A percentile compares a stretch with the other conserved stretches of the same genome.
phyloP scores from a whole-genome alignment of 345 rosid species.

The Euclidium syriacum region DNA sequence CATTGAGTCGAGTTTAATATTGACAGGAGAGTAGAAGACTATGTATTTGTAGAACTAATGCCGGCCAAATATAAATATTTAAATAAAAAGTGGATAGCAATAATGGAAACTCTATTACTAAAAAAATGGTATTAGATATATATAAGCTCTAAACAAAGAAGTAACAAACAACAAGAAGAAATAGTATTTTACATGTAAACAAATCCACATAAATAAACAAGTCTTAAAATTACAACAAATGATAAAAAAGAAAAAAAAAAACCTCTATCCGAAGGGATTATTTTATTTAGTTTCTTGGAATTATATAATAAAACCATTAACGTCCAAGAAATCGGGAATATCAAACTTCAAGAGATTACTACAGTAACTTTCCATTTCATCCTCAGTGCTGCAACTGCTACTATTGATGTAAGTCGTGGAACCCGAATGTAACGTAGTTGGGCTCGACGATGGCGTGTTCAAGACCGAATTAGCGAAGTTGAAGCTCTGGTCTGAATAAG shows the following conservation, averaged over 20 bases:
- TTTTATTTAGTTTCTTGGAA: background rate
- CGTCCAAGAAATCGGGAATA: constrained; percentile 54
- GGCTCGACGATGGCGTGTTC: constrained; percentile 62
- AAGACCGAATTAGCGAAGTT: constrained; percentile 45
- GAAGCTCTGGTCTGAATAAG: constrained; percentile 33
- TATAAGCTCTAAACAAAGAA: background rate
- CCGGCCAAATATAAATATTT: constrained; percentile 17
- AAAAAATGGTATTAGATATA: background rate
- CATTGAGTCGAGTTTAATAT: constrained; percentile 11
- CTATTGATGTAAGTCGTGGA: constrained; percentile 46
- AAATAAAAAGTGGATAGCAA: constrained; percentile 22
- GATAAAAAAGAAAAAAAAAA: background rate
- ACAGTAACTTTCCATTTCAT: constrained; percentile 74
- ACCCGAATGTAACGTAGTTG: constrained; percentile 54
- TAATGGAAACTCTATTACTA: constrained; percentile 20
- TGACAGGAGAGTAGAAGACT: background rate
- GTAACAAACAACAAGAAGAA: background rate
- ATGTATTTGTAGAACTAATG: constrained; percentile 15
- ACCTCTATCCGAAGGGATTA: background rate
- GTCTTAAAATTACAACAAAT: background rate
- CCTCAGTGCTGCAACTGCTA: constrained; percentile 51
- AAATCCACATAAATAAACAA: background rate
- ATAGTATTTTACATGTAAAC: constrained; percentile 22
- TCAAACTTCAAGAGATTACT: constrained; percentile 58
- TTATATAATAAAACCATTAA: constrained; percentile 47